phyloP scores from a whole-genome alignment of 2,329 filamentous ascomycete species.

The Ophiostoma ips region DNA sequence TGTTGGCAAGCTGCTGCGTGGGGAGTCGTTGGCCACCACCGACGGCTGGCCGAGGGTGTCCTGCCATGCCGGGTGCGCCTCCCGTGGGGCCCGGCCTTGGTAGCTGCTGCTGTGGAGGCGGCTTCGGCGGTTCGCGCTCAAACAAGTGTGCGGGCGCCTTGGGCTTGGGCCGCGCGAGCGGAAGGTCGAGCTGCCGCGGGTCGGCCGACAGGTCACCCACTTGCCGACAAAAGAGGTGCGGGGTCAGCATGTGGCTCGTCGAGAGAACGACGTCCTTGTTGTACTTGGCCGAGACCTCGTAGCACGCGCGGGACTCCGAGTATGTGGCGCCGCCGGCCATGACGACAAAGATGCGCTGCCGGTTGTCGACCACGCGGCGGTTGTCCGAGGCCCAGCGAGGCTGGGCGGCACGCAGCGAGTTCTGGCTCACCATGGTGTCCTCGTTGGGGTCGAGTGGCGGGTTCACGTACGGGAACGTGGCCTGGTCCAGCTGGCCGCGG shows the following conservation, averaged over 20 bases:
- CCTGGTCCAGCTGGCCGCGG: conserved; percentile 51
- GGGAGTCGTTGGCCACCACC: conserved; percentile 29
- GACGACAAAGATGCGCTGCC: conserved; percentile 83
- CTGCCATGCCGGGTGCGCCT: background rate
- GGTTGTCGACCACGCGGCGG: conserved; percentile 60
- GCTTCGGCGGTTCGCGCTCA: conserved; percentile 49
- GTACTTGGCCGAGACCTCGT: conserved; percentile 62
- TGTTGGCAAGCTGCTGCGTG: conserved; percentile 39
- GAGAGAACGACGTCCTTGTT: conserved; percentile 76
- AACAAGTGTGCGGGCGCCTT: conserved; percentile 77
- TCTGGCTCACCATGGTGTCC: conserved; percentile 43
- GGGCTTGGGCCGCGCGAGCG: conserved; percentile 65
- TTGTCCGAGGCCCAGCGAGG: conserved; percentile 89
- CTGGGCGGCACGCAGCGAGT: conserved; percentile 79
- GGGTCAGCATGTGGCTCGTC: conserved; percentile 86
- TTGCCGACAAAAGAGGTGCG: conserved; percentile 69
- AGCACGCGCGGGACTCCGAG: conserved; percentile 78
- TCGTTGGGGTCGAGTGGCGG: conserved; percentile 51
- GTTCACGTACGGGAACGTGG: conserved; percentile 58
- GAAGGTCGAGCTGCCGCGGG: conserved; percentile 63
- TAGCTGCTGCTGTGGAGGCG: conserved; percentile 20
- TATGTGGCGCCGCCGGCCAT: conserved; percentile 93
- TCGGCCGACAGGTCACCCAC: conserved; percentile 65
- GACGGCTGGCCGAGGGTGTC: conserved; percentile 5
- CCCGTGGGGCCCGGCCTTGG: conserved; percentile 10